Conservation (phyloP, 2,329 filamentous ascomycete species). For the Sporothrix brunneoviolacea region DNA sequence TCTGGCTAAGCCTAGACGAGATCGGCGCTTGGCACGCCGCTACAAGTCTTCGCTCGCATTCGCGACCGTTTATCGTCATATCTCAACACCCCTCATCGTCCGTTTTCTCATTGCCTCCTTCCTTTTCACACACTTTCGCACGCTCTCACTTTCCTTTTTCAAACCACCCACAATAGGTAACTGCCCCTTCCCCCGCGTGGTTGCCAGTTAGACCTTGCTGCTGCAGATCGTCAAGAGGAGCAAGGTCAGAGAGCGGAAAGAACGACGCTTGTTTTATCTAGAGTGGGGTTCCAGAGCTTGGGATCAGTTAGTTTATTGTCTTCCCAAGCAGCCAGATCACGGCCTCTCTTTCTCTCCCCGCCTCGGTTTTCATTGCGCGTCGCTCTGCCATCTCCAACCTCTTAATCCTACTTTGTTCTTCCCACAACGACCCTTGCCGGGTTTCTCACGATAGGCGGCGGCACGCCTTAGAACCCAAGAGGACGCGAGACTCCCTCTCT, state of each 20-base stretch:
- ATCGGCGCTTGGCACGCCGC: constrained; percentile 3
- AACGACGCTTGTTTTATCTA: constrained; percentile 10
- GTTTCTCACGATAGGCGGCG: too few species aligned
- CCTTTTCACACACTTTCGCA: too few species aligned
- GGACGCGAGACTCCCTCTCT: too few species aligned
- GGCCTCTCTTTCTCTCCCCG: neutral
- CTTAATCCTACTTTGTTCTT: too few species aligned
- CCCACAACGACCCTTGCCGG: too few species aligned
- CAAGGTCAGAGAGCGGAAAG: constrained; percentile 1
- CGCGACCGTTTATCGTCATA: constrained; percentile 2
- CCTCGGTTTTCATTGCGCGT: neutral
- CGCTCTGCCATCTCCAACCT: neutral
- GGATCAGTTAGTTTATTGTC: neutral
- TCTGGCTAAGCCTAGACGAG: neutral
- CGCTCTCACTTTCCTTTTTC: neutral
- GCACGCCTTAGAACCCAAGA: too few species aligned
- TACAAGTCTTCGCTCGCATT: neutral
- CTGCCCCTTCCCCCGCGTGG: neutral
- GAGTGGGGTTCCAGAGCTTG: constrained; percentile 3
- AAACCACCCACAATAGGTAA: neutral
- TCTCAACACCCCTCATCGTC: neutral
- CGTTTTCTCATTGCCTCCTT: neutral
- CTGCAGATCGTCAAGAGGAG: neutral
- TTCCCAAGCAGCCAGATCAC: neutral
- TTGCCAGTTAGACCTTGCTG: too few species aligned